Base-by-base conservation (phyloP, 345 rosid genomes). In the Excoecaria cochinchinensis region DNA sequence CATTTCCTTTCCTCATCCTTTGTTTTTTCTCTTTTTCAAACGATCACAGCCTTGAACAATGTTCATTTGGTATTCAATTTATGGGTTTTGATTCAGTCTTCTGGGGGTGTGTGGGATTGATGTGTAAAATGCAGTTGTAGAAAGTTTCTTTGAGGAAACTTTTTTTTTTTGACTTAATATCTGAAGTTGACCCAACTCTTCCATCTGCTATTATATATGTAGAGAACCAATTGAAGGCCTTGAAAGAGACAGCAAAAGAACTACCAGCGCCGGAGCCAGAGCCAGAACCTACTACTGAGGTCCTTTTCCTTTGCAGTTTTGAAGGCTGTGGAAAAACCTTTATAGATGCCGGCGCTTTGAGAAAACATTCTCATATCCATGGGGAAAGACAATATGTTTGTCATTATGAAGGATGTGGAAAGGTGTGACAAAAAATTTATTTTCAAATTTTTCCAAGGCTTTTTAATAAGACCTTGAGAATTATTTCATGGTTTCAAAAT, bases 251-350 rank as follows among this genome's bases (percentile, higher is more conserved):
- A 72, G 91, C 80, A 61, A 90, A 86, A 74, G 95, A 91, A 80
- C 84, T 91, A 7, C 88, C 84, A 72, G 87, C 82, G 42, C 90
- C 91, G 1, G 95, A 93, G 76, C 93, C 93, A 55, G 97, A 93
- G 70, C 98, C 97, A 31, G 99, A 95, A 83, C 97, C 98, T 22
- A 93, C 97, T 0, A 87, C 95, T 0, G 99, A 95, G 84, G 96
- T 95, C 85, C 92, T 93, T 14, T 95, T 95, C 82, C 97, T 93
- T 6, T 95, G 99, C 86, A 93, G 98, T 86, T 93, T 82, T 74
- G 98, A 91, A 36, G 97, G 92, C 39, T 95, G 99, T 79, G 98
- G 98, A 22, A 95, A 93, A 82, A 93, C 97, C 69, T 95, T 93
- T 72, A 84, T 87, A n/a, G 99, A 91, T 71, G 99, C 89, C 50